These are phyloP conservation scores for Tolypocladium inflatum DNA, from an alignment of 2,329 filamentous ascomycete genomes.

Conservation along the genomic window DNA sequence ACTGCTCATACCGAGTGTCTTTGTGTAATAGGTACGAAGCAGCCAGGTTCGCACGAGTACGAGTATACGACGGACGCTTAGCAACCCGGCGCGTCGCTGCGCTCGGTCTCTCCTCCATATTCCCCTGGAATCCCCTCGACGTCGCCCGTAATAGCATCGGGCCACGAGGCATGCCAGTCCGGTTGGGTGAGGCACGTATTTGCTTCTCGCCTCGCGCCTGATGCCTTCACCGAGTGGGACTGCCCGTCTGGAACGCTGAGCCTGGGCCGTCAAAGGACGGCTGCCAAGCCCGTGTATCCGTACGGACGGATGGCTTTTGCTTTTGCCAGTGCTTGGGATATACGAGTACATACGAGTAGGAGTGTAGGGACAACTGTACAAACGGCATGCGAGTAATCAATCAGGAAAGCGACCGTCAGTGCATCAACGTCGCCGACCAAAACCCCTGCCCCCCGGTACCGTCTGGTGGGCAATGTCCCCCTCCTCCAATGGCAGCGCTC, in stretches of 20 bases:
- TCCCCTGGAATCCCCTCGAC: neutral
- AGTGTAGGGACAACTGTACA: neutral
- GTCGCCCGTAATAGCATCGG: neutral
- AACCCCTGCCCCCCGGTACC: neutral
- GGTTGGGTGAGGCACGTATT: neutral
- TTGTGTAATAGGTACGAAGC: neutral
- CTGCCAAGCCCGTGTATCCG: neutral
- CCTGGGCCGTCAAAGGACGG: neutral
- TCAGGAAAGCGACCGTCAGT: neutral
- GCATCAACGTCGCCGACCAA: neutral
- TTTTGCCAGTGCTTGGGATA: neutral
- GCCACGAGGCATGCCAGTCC: neutral
- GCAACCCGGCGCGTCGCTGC: no score
- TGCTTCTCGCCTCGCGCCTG: neutral
- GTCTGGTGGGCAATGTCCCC: neutral
- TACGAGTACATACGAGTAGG: no score
- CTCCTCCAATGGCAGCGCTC: neutral
- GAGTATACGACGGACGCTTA: neutral
- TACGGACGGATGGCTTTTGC: neutral
- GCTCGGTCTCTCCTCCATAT: neutral
- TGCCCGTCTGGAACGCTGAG: neutral
- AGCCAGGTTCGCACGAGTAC: neutral
- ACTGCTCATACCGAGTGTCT: neutral
- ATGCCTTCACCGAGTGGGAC: neutral
- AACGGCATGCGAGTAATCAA: neutral